Conservation (phyloP, 495 filamentous ascomycete species). For the Penicillium diatomitis region DNA sequence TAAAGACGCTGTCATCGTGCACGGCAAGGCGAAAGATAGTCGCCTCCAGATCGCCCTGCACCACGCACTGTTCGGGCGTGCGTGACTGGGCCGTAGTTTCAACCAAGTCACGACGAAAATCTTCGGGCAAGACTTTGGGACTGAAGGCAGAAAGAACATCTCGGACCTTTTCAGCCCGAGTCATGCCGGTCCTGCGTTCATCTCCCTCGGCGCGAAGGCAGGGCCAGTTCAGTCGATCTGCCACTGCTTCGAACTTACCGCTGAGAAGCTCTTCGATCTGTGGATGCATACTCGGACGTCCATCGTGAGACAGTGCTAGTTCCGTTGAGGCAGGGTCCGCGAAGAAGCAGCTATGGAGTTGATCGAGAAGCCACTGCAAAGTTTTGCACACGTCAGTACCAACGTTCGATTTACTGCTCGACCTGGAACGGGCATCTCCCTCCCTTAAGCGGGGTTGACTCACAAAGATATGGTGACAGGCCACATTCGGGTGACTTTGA, state of each 20-base stretch:
- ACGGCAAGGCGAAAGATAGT: constrained; percentile 44
- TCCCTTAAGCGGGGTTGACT: constrained; percentile 5
- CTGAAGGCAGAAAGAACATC: constrained; percentile 46
- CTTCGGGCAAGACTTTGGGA: constrained; percentile 31
- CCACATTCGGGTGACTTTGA: constrained; percentile 18
- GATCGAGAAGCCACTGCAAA: constrained; percentile 37
- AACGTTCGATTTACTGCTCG: no score
- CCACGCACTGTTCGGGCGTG: constrained; percentile 36
- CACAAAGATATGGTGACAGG: constrained; percentile 41
- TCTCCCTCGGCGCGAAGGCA: constrained; percentile 20
- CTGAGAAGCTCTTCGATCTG: constrained; percentile 31
- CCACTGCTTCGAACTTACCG: constrained; percentile 28
- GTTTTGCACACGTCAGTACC: background rate
- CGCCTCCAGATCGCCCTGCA: constrained; percentile 40
- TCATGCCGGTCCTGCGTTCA: constrained; percentile 19
- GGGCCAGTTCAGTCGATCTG: constrained; percentile 30
- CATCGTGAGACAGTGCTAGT: constrained; percentile 25
- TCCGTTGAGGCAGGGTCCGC: constrained; percentile 16
- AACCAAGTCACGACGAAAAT: constrained; percentile 33
- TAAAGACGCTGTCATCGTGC: constrained; percentile 36
- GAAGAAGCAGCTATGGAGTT: constrained; percentile 29
- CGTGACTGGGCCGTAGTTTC: constrained; percentile 17
- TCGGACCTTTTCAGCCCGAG: constrained; percentile 31
- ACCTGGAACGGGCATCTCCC: no score
- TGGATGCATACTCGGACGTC: constrained; percentile 23